Evolutionary conservation across 108 stramenopile species (phyloP).

Genomic region (Cylindrotheca fusiformis): DNA sequence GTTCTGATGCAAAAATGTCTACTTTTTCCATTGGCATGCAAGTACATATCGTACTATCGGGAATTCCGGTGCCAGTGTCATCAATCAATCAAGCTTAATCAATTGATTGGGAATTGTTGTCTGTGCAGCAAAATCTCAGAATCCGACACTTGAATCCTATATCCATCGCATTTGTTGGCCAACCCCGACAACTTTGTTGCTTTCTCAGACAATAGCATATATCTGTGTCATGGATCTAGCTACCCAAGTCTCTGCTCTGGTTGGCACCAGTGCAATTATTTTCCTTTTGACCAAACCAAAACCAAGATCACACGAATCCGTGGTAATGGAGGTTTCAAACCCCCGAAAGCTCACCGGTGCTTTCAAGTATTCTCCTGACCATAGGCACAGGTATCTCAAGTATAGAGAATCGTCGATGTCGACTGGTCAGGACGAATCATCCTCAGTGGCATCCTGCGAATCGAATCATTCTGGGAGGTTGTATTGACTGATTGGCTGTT

Average conservation of each 20-base stretch:
- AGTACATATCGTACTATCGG: too few species aligned
- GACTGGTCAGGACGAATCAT: background rate
- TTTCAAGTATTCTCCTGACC: conserved; percentile 13
- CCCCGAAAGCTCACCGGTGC: conserved; percentile 5
- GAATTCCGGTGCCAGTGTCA: too few species aligned
- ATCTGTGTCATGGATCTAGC: conserved; percentile 13
- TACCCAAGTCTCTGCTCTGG: conserved; percentile 7
- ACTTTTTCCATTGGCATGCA: too few species aligned
- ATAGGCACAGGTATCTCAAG: background rate
- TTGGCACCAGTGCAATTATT: conserved; percentile 17
- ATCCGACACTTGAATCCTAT: too few species aligned
- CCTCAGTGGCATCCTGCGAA: background rate
- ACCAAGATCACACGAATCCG: background rate
- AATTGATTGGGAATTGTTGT: too few species aligned
- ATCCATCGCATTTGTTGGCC: too few species aligned
- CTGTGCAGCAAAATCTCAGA: too few species aligned
- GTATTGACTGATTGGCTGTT: conserved; percentile 8
- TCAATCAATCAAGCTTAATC: too few species aligned
- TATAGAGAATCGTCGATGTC: background rate
- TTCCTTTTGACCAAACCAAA: conserved; percentile 20
- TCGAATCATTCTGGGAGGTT: background rate
- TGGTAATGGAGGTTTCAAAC: conserved; percentile 5
- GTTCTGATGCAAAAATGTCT: too few species aligned
- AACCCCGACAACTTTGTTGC: too few species aligned
- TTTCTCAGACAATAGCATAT: too few species aligned